phyloP scores from a whole-genome alignment of 2,329 filamentous ascomycete species.

The Zymoseptoria passerinii region DNA sequence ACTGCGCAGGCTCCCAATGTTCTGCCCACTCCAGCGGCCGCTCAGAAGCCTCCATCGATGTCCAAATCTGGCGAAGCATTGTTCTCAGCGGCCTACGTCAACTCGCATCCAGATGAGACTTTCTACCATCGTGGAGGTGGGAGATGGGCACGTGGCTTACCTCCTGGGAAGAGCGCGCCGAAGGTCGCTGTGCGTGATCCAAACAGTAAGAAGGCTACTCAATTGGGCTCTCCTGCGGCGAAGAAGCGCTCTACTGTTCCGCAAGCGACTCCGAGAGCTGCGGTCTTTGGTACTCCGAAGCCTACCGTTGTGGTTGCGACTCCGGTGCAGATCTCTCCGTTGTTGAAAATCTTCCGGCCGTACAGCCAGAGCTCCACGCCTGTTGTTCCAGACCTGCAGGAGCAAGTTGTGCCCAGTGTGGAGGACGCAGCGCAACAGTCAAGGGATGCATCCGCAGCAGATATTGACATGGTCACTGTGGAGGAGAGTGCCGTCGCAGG shows the following conservation, averaged over 20 bases:
- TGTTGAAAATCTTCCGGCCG: not conserved
- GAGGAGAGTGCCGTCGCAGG: not conserved
- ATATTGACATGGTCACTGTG: not conserved
- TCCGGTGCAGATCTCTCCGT: not conserved
- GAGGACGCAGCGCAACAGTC: not conserved
- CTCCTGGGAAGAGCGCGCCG: not conserved
- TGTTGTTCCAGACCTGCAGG: not conserved
- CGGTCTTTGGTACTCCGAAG: not conserved
- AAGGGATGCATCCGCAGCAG: not conserved
- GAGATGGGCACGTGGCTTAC: slow-evolving; percentile 7
- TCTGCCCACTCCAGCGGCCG: too few relatives aligned
- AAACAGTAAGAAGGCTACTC: not conserved
- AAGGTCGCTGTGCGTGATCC: slow-evolving; percentile 6
- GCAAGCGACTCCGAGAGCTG: not conserved
- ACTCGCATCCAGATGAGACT: slow-evolving; percentile 10
- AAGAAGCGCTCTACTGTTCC: not conserved
- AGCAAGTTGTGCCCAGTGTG: not conserved
- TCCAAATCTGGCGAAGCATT: not conserved
- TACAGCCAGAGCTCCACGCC: not conserved
- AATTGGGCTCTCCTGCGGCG: not conserved
- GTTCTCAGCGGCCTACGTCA: slow-evolving; percentile 14
- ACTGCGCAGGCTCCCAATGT: not conserved
- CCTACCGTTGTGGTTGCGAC: not conserved
- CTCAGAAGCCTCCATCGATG: not conserved
- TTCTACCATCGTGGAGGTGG: slow-evolving; percentile 12